Evolutionary conservation across 179 eudicot genomes (phyloP).

Genomic region (Corrigiola litoralis): DNA sequence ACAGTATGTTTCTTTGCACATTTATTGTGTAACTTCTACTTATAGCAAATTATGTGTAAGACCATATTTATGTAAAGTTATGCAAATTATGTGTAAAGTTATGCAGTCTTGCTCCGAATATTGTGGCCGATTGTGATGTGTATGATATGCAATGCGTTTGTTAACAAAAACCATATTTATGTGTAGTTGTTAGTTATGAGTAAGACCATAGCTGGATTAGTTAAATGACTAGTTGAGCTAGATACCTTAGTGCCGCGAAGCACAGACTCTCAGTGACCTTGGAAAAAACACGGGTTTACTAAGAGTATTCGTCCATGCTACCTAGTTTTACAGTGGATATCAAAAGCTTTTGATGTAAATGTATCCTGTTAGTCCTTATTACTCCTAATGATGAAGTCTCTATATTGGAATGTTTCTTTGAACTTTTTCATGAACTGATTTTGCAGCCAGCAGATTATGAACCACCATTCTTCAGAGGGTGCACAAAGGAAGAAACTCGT

Average conservation of each 20-base stretch:
- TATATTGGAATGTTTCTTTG: neutral
- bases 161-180: neutral
- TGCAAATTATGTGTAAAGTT: no score
- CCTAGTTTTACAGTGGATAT: neutral
- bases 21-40: neutral
- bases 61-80: no score
- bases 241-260: neutral
- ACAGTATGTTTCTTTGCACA: slow-evolving; percentile 48
- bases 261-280: neutral
- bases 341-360: neutral
- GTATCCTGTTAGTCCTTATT: neutral
- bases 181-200: neutral
- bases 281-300: no score
- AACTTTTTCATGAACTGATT: slow-evolving; percentile 1
- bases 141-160: no score
- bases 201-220: neutral
- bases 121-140: no score
- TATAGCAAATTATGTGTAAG: neutral
- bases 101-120: no score
- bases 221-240: neutral
- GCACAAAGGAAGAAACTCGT: slow-evolving; percentile 69
- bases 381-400: neutral
- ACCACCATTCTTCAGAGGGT: slow-evolving; percentile 93
- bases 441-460: slow-evolving; percentile 92
- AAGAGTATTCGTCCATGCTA: neutral